phyloP scores from a whole-genome alignment of 2,329 filamentous ascomycete species.

The Penicillium decumbens region DNA sequence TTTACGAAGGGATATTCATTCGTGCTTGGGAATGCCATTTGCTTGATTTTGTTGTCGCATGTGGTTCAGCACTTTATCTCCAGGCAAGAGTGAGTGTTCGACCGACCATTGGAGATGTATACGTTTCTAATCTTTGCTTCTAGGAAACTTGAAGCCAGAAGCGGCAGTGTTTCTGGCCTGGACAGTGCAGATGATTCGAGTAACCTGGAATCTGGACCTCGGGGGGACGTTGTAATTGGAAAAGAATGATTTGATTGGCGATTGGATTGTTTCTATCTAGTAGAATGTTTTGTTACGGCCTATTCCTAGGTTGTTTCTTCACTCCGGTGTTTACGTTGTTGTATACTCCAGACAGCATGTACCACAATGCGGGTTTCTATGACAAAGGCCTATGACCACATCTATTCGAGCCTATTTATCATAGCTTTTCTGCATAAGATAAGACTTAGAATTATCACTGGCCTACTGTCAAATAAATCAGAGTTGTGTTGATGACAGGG shows the following conservation, averaged over 20 bases:
- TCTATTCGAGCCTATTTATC: background rate
- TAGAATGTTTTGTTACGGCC: too few relatives aligned
- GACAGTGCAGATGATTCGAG: constrained; percentile 2
- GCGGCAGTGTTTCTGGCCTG: constrained; percentile 1
- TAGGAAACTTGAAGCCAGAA: constrained; percentile 2
- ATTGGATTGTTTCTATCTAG: background rate
- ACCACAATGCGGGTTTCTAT: background rate
- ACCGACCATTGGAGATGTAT: too few relatives aligned
- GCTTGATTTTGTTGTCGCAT: constrained; percentile 32
- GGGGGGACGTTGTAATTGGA: background rate
- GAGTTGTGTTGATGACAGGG: background rate
- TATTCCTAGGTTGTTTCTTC: background rate
- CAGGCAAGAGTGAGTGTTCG: constrained; percentile 12
- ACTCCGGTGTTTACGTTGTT: background rate
- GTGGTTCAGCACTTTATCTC: constrained; percentile 18
- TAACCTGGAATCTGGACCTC: constrained; percentile 4
- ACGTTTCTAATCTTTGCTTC: background rate
- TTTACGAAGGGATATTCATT: constrained; percentile 45
- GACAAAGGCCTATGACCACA: background rate
- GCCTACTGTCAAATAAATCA: background rate
- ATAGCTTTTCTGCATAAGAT: background rate
- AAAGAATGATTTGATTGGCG: background rate
- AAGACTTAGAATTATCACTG: background rate
- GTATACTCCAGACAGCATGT: background rate
- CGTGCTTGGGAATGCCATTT: constrained; percentile 37